A percentile compares a stretch with the other conserved stretches of the same genome.
Evolutionary conservation across 495 filamentous ascomycete species (phyloP).

Genomic region (Hypoxylon trugodes): DNA sequence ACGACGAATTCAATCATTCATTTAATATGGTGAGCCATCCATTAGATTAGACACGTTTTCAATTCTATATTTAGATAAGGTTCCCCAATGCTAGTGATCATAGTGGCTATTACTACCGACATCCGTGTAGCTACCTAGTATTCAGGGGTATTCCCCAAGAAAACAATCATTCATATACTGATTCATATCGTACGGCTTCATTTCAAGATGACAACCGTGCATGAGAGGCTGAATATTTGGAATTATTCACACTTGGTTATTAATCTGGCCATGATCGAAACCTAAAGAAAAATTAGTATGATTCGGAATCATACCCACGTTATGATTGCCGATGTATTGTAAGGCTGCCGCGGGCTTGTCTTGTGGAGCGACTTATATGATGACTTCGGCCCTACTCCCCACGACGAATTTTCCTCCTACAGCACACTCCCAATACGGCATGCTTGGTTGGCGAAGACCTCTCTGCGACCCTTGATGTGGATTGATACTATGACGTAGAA

Average conservation of each 20-base stretch:
- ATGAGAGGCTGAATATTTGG: background rate
- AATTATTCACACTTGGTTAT: background rate
- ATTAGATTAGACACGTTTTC: no score
- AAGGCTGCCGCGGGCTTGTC: background rate
- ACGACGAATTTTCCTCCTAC: background rate
- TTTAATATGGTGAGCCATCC: no score
- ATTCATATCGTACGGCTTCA: no score
- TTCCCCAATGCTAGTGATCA: background rate
- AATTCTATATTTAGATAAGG: background rate
- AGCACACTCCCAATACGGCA: background rate
- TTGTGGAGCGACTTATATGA: background rate
- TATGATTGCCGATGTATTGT: background rate
- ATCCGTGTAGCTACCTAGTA: background rate
- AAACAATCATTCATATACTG: background rate
- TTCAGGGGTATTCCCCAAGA: no score
- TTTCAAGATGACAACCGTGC: background rate
- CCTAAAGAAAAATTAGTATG: background rate
- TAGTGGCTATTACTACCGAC: background rate
- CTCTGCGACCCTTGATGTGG: background rate
- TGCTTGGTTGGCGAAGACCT: constrained; percentile 6
- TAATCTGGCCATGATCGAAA: background rate
- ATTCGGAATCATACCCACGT: background rate
- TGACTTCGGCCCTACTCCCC: constrained; percentile 13
- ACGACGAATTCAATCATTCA: no score
- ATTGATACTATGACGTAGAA: background rate